Conservation (phyloP, 805 yeast species). For the Yarrowia porcina region DNA sequence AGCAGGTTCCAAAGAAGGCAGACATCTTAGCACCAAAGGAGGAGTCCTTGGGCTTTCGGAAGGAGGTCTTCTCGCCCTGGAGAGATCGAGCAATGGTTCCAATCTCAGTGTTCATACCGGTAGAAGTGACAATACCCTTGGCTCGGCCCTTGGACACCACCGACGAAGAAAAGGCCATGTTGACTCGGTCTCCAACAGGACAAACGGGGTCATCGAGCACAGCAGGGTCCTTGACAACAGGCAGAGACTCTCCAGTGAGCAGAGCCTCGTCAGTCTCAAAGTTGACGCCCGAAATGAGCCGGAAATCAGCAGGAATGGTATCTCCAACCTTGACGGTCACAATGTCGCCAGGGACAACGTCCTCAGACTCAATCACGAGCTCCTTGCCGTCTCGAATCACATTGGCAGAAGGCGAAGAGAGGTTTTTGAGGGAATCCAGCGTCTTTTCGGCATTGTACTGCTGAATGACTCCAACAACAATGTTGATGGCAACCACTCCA, state of each 20-base stretch:
- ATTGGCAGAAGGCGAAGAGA: conserved; percentile 67
- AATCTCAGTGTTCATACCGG: conserved; percentile 69
- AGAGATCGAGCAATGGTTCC: conserved; percentile 68
- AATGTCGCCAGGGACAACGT: conserved; percentile 72
- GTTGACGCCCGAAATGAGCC: conserved; percentile 56
- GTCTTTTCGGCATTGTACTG: conserved; percentile 75
- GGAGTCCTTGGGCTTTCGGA: conserved; percentile 44
- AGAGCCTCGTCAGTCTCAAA: conserved; percentile 71
- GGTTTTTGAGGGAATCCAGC: conserved; percentile 65
- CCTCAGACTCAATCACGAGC: conserved; percentile 54
- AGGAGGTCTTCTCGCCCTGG: conserved; percentile 43
- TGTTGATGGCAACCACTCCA: conserved; percentile 61
- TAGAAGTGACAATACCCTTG: conserved; percentile 59
- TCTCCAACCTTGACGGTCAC: conserved; percentile 65
- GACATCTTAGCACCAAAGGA: conserved; percentile 45
- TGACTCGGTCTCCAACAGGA: conserved; percentile 71
- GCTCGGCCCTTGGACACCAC: conserved; percentile 74
- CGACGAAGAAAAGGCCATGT: conserved; percentile 68
- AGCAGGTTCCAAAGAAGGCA: conserved; percentile 49
- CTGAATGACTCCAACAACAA: conserved; percentile 64
- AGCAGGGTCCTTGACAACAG: conserved; percentile 54
- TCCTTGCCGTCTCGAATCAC: conserved; percentile 62
- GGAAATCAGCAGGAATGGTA: conserved; percentile 72
- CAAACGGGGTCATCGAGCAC: conserved; percentile 40
- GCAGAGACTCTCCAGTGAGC: conserved; percentile 63